phyloP scores from a whole-genome alignment of 2,329 filamentous ascomycete genomes.

The Didymella glomerata region DNA sequence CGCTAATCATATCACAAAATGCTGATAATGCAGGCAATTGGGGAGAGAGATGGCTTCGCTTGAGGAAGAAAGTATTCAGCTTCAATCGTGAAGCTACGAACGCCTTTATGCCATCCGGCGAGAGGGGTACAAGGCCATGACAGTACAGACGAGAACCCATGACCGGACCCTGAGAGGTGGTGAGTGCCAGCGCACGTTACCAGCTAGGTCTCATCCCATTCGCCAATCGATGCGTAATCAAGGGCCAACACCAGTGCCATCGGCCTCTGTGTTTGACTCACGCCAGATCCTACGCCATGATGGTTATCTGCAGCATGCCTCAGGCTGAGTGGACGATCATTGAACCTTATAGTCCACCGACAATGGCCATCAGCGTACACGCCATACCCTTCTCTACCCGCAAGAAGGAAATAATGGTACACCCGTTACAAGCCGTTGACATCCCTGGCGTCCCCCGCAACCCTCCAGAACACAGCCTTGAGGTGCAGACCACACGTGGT shows the following conservation, averaged over 20 bases:
- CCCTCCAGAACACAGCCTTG: not conserved
- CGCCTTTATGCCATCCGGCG: not conserved
- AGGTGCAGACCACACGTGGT: not conserved
- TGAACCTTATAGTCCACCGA: slow-evolving; percentile 17
- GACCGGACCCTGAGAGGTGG: slow-evolving; percentile 5
- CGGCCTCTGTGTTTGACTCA: slow-evolving; percentile 2
- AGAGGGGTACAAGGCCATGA: slow-evolving; percentile 5
- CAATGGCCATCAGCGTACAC: slow-evolving; percentile 1
- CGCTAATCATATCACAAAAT: not conserved
- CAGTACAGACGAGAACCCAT: slow-evolving; percentile 5
- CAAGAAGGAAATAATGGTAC: not conserved
- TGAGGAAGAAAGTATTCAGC: not conserved
- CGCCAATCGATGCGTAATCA: slow-evolving; percentile 1
- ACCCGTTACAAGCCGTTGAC: slow-evolving; percentile 7
- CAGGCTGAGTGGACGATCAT: slow-evolving; percentile 9
- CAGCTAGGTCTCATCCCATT: not conserved
- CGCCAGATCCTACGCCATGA: not conserved
- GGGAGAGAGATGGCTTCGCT: not conserved
- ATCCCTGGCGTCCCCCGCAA: not conserved
- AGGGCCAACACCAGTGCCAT: not conserved
- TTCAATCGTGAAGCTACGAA: not conserved
- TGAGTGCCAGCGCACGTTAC: not conserved
- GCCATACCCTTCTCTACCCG: slow-evolving; percentile 11
- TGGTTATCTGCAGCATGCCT: slow-evolving; percentile 4
- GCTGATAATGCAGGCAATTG: not conserved